Evolutionary conservation across 2,329 filamentous ascomycete species (phyloP).

Genomic region (Stromatinia cepivora): DNA sequence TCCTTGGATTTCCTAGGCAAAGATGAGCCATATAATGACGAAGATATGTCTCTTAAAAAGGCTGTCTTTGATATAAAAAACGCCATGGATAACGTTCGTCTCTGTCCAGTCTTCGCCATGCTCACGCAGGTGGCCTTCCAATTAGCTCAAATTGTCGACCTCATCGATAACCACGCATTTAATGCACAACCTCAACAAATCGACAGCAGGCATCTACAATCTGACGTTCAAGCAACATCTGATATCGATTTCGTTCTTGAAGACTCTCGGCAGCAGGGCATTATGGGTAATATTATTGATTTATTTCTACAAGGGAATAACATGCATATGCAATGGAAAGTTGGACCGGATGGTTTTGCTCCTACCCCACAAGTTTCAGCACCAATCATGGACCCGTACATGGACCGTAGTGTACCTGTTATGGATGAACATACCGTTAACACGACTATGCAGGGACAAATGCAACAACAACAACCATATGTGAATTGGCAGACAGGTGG

Average conservation of each 20-base stretch:
- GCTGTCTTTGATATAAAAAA: slow-evolving; percentile 37
- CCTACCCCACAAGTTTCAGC: background rate
- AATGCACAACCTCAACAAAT: slow-evolving; percentile 2
- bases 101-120: slow-evolving; percentile 38
- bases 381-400: background rate
- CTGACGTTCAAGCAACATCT: background rate
- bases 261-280: background rate
- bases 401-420: background rate
- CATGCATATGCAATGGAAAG: slow-evolving; percentile 5
- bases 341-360: slow-evolving; percentile 2
- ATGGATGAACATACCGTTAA: slow-evolving; percentile 1
- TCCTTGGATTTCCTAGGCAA: slow-evolving; percentile 38
- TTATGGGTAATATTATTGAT: slow-evolving; percentile 10
- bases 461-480: slow-evolving; percentile 8
- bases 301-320: slow-evolving; percentile 1
- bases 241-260: slow-evolving; percentile 16
- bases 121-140: slow-evolving; percentile 38
- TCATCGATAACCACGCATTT: slow-evolving; percentile 32
- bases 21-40: slow-evolving; percentile 35
- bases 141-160: slow-evolving; percentile 39
- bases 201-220: background rate
- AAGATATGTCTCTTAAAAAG: slow-evolving; percentile 34
- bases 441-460: background rate
- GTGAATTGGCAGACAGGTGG: slow-evolving; percentile 9
- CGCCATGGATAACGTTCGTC: slow-evolving; percentile 33